Percentiles rank a stretch among this genome's conserved stretches.
These are phyloP conservation scores for Hypoxylon sp. DNA, from an alignment of 2,329 filamentous ascomycete genomes.

Conservation along the genomic window DNA sequence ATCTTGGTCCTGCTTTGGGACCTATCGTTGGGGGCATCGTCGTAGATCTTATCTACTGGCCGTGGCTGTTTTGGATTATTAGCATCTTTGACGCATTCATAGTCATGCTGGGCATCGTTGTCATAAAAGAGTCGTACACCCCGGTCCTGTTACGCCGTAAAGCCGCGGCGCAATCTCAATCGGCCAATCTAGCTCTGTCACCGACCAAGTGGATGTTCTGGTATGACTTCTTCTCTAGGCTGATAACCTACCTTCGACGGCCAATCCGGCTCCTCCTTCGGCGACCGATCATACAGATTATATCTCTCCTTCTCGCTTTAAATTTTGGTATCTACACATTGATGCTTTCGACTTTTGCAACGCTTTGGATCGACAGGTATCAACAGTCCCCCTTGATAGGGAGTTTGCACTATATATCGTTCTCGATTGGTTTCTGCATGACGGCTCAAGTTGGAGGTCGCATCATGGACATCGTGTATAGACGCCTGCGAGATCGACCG, in stretches of 20 bases:
- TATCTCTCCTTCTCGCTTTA: constrained; percentile 60
- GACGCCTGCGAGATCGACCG: constrained; percentile 34
- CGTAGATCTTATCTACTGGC: constrained; percentile 72
- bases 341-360: constrained; percentile 65
- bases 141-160: constrained; percentile 70
- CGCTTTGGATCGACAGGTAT: constrained; percentile 62
- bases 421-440: constrained; percentile 59
- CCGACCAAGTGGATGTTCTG: constrained; percentile 45
- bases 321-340: constrained; percentile 65
- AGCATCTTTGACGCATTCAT: constrained; percentile 69
- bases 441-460: constrained; percentile 54
- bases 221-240: constrained; percentile 46
- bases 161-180: constrained; percentile 61
- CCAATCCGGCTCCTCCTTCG: constrained; percentile 59
- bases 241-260: constrained; percentile 56
- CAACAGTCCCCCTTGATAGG: constrained; percentile 57
- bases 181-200: constrained; percentile 59
- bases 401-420: constrained; percentile 64
- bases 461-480: constrained; percentile 56
- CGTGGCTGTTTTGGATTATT: constrained; percentile 77
- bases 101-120: constrained; percentile 64
- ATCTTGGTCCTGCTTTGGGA: constrained; percentile 73
- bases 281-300: constrained; percentile 62
- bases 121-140: constrained; percentile 73
- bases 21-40: constrained; percentile 77